Evolutionary conservation across 306 rosid species (phyloP), one percentile per base, ranked within the genome.

Genomic region (Rosa lucieae): DNA sequence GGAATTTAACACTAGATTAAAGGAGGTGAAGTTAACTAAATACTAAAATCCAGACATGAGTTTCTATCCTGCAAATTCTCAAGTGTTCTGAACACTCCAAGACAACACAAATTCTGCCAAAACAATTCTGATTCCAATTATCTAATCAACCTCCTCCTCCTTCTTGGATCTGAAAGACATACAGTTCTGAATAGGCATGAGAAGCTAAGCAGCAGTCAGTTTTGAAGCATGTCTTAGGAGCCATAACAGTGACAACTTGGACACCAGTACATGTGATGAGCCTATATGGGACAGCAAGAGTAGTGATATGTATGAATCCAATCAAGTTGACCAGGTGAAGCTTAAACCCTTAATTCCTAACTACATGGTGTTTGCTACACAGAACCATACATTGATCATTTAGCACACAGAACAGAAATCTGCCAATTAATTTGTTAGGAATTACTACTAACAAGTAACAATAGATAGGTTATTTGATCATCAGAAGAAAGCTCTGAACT

Each of bases 131-230:
- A 17, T 44, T 56, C 43, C 55, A 59, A 43, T 59, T 44, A 59
- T 59, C 10, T 18, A 14, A 49, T 40, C 72, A 18, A 40, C 26
- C 29, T 3, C 4, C 72, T 32, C 68, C 68, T 8, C 14, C 53
- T 42, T n/a, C 39, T 58, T 23, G 21, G 32, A n/a, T 74, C 18
- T 44, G 17, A 32, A 63, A 56, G 37, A 56, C 5, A 2, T 20
- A 40, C 3, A 10, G 15, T 21, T 14, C 69, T 8, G 23, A 42
- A 43, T 43, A 62, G 40, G 26, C 23, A 12, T 17, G 43, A n/a
- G 51, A 35, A 72, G 59, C 76, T 10, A 51, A 26, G 76, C 32
- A 72, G 46, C 76, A 32, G 26, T 44, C 32, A 71, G 15, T 71
- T 26, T 49, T 3, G 1, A 72, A 20, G 39, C 37, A 73, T n/a